These are phyloP conservation scores for Letharia lupina DNA, from an alignment of 495 filamentous ascomycete species.

Conservation along the genomic window DNA sequence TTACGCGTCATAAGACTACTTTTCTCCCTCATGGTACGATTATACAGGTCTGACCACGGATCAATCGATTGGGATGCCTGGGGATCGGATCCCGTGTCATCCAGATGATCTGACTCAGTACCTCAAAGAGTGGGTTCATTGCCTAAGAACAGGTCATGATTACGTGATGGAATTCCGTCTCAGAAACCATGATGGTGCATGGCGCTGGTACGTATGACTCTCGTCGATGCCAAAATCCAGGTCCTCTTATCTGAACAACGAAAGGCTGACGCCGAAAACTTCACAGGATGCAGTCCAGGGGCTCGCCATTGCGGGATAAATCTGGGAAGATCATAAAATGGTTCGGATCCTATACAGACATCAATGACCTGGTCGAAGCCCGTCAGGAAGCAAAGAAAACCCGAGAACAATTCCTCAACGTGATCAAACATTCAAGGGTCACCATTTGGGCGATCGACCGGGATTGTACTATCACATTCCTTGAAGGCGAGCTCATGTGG, in stretches of 20 bases:
- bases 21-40: constrained; percentile 58
- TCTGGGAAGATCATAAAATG: constrained; percentile 59
- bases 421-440: constrained; percentile 58
- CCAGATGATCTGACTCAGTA: constrained; percentile 49
- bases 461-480: constrained; percentile 47
- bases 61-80: constrained; percentile 34
- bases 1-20: constrained; percentile 44
- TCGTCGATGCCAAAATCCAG: neutral
- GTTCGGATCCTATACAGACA: constrained; percentile 46
- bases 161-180: constrained; percentile 62
- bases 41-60: constrained; percentile 58
- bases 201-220: constrained; percentile 39
- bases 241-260: neutral
- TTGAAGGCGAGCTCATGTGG: constrained; percentile 55
- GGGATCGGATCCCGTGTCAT: constrained; percentile 41
- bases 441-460: constrained; percentile 60
- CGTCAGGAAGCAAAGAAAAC: constrained; percentile 50
- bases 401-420: constrained; percentile 54
- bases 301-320: constrained; percentile 51
- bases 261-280: neutral
- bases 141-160: constrained; percentile 53
- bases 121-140: constrained; percentile 45
- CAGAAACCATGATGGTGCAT: constrained; percentile 50
- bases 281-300: constrained; percentile 53
- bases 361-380: constrained; percentile 43